Evolutionary conservation across 768 basidiomycete genomes (phyloP).

Genomic region (Cyathus striatus): DNA sequence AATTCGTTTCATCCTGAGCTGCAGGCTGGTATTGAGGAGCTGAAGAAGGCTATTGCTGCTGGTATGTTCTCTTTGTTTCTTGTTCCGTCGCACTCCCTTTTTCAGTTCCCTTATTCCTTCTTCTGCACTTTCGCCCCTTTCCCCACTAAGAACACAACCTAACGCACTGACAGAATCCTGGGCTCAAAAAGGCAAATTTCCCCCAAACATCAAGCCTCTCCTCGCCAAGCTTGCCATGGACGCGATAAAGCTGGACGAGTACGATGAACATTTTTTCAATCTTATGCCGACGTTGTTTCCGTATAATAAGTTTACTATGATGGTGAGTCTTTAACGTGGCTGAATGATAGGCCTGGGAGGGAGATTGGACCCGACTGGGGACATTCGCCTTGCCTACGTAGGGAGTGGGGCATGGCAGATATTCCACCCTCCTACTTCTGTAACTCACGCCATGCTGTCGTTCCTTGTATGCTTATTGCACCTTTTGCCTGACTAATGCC

Average conservation of each 20-base stretch:
- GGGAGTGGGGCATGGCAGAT: too few relatives aligned
- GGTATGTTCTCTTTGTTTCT: conserved; percentile 30
- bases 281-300: conserved; percentile 85
- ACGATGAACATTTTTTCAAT: conserved; percentile 89
- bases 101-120: neutral
- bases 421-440: too few relatives aligned
- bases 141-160: neutral
- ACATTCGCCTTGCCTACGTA: too few relatives aligned
- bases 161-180: conserved; percentile 51
- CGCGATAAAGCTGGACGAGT: conserved; percentile 81
- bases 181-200: conserved; percentile 87
- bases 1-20: conserved; percentile 69
- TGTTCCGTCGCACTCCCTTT: neutral
- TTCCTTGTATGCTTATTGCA: neutral
- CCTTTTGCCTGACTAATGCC: neutral
- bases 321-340: too few relatives aligned
- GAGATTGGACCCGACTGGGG: too few relatives aligned
- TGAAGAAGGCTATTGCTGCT: conserved; percentile 55
- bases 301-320: conserved; percentile 95
- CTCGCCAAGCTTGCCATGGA: conserved; percentile 68
- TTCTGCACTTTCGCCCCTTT: neutral
- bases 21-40: conserved; percentile 51
- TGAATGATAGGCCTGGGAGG: too few relatives aligned
- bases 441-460: too few relatives aligned
- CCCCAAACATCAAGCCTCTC: conserved; percentile 67